These are phyloP conservation scores for Rhynchosporium graminicola DNA, from an alignment of 2,329 filamentous ascomycete species.

Conservation along the genomic window DNA sequence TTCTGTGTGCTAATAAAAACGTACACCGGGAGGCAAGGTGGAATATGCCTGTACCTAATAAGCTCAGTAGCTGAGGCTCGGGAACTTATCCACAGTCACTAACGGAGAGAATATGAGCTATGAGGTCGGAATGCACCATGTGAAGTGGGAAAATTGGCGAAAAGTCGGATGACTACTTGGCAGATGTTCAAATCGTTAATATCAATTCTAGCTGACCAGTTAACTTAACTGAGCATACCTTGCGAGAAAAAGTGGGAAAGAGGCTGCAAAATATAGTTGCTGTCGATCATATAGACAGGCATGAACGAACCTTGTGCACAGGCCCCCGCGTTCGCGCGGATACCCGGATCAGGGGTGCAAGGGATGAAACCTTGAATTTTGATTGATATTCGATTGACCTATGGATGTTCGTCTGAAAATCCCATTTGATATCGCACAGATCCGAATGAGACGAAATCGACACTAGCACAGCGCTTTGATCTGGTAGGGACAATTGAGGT, in stretches of 20 bases:
- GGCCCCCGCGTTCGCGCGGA: background rate
- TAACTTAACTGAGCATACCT: constrained; percentile 15
- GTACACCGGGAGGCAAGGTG: too few relatives aligned
- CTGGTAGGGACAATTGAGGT: background rate
- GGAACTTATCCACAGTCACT: background rate
- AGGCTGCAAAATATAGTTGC: background rate
- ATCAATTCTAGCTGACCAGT: background rate
- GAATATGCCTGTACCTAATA: too few relatives aligned
- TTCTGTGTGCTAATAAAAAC: background rate
- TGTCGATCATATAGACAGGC: constrained; percentile 3
- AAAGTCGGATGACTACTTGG: too few relatives aligned
- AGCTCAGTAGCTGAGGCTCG: background rate
- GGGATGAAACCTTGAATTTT: constrained; percentile 12
- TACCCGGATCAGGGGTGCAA: background rate
- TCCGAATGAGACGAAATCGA: background rate
- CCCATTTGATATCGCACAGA: background rate
- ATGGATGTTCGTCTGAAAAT: constrained; percentile 2
- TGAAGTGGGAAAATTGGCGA: background rate
- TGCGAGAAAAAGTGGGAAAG: constrained; percentile 16
- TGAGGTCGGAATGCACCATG: background rate
- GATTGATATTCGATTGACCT: constrained; percentile 11
- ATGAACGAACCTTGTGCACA: constrained; percentile 14
- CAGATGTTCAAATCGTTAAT: background rate
- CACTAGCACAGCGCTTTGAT: background rate
- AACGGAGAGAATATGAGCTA: background rate